A percentile compares a stretch with the other conserved stretches of the same genome.
Conservation (phyloP, 495 filamentous ascomycete species). For the Friedmanniomyces endolithicus region DNA sequence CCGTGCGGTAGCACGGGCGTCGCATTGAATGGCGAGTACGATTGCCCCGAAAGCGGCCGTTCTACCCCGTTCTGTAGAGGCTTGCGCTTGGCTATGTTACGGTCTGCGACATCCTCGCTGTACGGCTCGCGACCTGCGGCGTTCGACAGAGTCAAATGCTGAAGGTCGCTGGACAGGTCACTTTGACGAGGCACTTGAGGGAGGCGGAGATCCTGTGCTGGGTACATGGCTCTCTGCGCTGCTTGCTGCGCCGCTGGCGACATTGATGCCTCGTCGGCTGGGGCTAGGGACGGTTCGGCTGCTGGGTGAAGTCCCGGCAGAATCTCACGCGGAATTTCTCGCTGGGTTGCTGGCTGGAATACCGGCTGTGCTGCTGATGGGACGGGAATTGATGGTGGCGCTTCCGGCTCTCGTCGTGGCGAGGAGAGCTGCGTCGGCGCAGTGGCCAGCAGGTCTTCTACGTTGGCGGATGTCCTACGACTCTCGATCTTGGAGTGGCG, state of each 20-base stretch:
- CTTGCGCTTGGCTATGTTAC: slow-evolving; percentile 16
- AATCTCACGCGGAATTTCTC: too few species aligned
- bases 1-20: not conserved
- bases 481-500: not conserved
- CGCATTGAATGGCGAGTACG: not conserved
- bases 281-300: too few species aligned
- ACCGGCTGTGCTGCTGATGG: too few species aligned
- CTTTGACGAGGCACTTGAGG: slow-evolving; percentile 2
- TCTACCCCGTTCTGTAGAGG: not conserved
- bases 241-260: not conserved
- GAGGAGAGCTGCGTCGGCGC: not conserved
- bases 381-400: too few species aligned
- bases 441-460: not conserved
- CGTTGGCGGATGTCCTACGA: not conserved
- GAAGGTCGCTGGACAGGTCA: slow-evolving; percentile 7
- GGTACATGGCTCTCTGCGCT: not conserved
- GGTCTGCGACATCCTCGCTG: slow-evolving; percentile 25
- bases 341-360: too few species aligned
- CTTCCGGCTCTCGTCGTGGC: not conserved
- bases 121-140: slow-evolving; percentile 13
- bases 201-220: slow-evolving; percentile 1
- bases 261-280: too few species aligned
- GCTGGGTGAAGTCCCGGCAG: too few species aligned
- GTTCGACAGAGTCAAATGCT: slow-evolving; percentile 9
- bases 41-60: not conserved